Percentiles rank a stretch among this genome's conserved stretches.
phyloP scores from a whole-genome alignment of 495 filamentous ascomycete species.

The Astrothelium subdiscretum region DNA sequence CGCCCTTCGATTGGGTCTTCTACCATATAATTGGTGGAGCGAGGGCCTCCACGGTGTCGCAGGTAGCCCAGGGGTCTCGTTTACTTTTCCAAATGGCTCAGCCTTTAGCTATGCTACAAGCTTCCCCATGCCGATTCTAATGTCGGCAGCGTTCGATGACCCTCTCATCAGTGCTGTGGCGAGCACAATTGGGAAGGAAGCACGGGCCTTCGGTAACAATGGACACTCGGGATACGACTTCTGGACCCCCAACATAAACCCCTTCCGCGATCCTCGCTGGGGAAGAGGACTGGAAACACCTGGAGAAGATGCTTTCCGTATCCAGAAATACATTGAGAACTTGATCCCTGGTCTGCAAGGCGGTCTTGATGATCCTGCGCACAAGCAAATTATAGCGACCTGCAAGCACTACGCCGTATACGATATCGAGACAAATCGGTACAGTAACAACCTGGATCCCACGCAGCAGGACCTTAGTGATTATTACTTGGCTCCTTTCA shows the following conservation, averaged over 20 bases:
- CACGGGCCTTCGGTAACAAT: conserved; percentile 20
- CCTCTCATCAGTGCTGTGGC: conserved; percentile 33
- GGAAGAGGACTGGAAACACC: conserved; percentile 53
- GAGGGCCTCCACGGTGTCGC: conserved; percentile 37
- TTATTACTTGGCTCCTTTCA: conserved; percentile 40
- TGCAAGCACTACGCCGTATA: conserved; percentile 54
- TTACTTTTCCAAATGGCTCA: conserved; percentile 15
- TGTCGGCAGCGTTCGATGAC: conserved; percentile 38
- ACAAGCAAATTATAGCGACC: conserved; percentile 46
- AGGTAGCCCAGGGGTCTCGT: conserved; percentile 17
- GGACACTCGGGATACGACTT: conserved; percentile 16
- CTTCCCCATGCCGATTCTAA: conserved; percentile 36
- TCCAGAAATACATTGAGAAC: conserved; percentile 45
- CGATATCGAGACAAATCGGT: conserved; percentile 47
- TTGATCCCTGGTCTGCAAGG: conserved; percentile 53
- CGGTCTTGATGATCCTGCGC: conserved; percentile 28
- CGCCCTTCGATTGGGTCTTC: conserved; percentile 44
- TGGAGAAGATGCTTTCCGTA: conserved; percentile 47
- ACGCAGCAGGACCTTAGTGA: conserved; percentile 39
- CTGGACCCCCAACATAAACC: conserved; percentile 26
- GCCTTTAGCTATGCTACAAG: conserved; percentile 36
- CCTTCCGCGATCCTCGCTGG: conserved; percentile 31
- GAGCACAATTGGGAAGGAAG: conserved; percentile 18
- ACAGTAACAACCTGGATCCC: conserved; percentile 11
- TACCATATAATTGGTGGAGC: conserved; percentile 41